Evolutionary conservation across 1,139 yeast species (phyloP).

Genomic region (Pichia sp.): DNA sequence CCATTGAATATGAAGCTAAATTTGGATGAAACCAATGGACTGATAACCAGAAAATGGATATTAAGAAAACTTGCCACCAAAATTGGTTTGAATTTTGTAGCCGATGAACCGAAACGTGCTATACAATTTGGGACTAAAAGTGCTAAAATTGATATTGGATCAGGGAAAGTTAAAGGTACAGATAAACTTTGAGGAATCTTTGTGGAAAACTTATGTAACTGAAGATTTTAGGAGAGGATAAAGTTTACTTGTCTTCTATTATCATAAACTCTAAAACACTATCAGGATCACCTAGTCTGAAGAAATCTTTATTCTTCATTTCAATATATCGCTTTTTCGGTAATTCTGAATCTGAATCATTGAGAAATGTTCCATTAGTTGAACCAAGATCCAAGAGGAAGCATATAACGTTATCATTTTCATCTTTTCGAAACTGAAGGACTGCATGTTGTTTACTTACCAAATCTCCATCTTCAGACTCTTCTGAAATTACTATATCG

Average conservation of each 20-base stretch:
- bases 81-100: slow-evolving; percentile 49
- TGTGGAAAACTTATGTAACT: not conserved
- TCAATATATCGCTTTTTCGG: slow-evolving; percentile 44
- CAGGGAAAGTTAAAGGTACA: slow-evolving; percentile 59
- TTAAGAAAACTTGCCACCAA: slow-evolving; percentile 54
- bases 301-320: slow-evolving; percentile 39
- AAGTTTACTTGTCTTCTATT: not conserved
- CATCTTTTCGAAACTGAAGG: slow-evolving; percentile 36
- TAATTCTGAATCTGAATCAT: slow-evolving; percentile 33
- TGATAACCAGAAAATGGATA: slow-evolving; percentile 49
- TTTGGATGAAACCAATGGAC: slow-evolving; percentile 27
- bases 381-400: slow-evolving; percentile 49
- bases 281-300: slow-evolving; percentile 36
- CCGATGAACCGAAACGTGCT: slow-evolving; percentile 81
- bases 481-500: slow-evolving; percentile 34
- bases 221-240: not conserved
- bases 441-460: slow-evolving; percentile 53
- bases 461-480: slow-evolving; percentile 30
- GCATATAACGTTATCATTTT: slow-evolving; percentile 13
- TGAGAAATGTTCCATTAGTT: slow-evolving; percentile 46
- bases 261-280: slow-evolving; percentile 20
- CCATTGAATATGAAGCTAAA: slow-evolving; percentile 46
- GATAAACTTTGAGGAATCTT: slow-evolving; percentile 30
- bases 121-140: slow-evolving; percentile 94
- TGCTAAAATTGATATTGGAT: slow-evolving; percentile 82